These are phyloP conservation scores for Hanseniaspora valbyensis DNA, from an alignment of 805 yeast genomes.

Conservation along the genomic window DNA sequence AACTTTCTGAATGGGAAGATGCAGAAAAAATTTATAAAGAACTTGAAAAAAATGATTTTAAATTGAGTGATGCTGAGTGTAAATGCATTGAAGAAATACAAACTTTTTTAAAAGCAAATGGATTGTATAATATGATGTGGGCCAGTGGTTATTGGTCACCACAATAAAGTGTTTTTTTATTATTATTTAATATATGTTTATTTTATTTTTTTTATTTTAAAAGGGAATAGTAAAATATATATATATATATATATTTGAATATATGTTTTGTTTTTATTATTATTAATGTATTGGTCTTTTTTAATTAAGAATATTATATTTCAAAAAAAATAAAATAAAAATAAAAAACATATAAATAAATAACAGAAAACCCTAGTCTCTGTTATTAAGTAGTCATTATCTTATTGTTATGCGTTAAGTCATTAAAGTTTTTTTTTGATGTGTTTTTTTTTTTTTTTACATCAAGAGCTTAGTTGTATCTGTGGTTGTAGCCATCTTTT, in stretches of 20 bases:
- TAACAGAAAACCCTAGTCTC: not conserved
- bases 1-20: constrained; percentile 46
- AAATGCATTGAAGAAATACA: constrained; percentile 35
- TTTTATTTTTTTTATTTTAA: not conserved
- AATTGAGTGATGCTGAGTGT: constrained; percentile 35
- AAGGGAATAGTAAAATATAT: not conserved
- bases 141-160: constrained; percentile 29
- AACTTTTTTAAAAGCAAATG: constrained; percentile 34
- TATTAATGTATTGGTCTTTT: no score
- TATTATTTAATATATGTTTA: no score
- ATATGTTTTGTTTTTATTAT: no score
- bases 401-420: no score
- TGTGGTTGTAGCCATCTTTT: constrained; percentile 14
- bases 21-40: constrained; percentile 51
- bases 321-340: not conserved
- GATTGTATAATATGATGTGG: constrained; percentile 60
- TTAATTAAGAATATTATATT: not conserved
- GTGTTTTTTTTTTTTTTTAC: not conserved
- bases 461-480: constrained; percentile 1
- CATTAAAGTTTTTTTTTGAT: not conserved
- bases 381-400: not conserved
- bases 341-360: no score
- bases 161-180: not conserved
- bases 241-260: not conserved
- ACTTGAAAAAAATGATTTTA: constrained; percentile 30